Evolutionary conservation across 1,284 basidiomycete species (phyloP), one percentile per base, ranked within the genome.

Genomic region (Apiotrichum sp.): DNA sequence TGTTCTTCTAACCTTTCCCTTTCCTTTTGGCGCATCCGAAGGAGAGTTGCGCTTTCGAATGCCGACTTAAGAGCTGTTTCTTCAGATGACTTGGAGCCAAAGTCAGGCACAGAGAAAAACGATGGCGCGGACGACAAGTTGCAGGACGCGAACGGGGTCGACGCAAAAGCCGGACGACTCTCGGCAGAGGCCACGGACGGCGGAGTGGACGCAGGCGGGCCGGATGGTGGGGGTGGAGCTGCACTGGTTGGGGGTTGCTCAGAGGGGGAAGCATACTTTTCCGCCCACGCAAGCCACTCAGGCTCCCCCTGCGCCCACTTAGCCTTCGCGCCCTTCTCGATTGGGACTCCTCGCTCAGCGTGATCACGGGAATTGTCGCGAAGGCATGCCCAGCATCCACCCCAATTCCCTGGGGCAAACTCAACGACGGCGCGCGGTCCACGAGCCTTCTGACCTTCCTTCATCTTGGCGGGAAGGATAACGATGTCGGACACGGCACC

Each of bases 21-120:
- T 59, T 85, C 86, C 50, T 60, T 58, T 69, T 91, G 87, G 35
- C 89, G 80, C 74, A 92, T 80, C 6, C 86, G 82, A 79, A 92
- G 82, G 42, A 93, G 78, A 2, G 88, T 91, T 53, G 89, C 72
- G 13, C 86, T 85, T 73, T 92, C 89, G 55, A 85, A 90, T 65
- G 91, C 86, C 1, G 42, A 34, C 5, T 46, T 39, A n/a, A 52
- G 29, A 22, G 86, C 66, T 0, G 82, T 83, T 22, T 63, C 61
- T 52, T 65, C 36, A 5, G 35, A 11, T 6, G 69, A 52, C 14
- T 65, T 63, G 14, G 48, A 40, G 5, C 16, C 8, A 6, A 39
- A 40, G 0, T 35, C n/a, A 6, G 45, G 40, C 3, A 33, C 41
- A 3, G 58, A 41, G 36, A 16, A 8, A 29, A 51, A 35, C n/a